Evolutionary conservation across 768 basidiomycete species (phyloP), one percentile per base, ranked within the genome.

Genomic region (Dacryopinax primogenitus): DNA sequence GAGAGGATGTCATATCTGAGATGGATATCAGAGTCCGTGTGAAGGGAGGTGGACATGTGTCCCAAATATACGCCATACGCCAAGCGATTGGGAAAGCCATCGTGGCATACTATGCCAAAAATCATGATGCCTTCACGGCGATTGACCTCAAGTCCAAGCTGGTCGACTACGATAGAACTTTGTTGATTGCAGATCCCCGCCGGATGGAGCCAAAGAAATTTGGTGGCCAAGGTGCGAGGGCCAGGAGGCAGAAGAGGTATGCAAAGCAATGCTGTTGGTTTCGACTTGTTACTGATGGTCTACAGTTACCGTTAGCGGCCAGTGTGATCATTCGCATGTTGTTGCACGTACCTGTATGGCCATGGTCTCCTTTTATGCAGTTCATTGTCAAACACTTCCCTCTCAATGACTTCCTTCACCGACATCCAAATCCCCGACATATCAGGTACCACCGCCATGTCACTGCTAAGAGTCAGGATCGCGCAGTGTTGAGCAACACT

Each of bases 181-280:
- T 95, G 67, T 77, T 94, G 72, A 93, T 94, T 70, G 89, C 92
- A 65, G 92, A 95, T 76, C 92, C 92, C 70, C 86, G 96, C 79
- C 87, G 95, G 81, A 90, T 89, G 87, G 95, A 98, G 77, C 95
- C 95, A 72, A 97, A 97, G 86, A 96, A 95, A 80, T 97, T 98
- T 76, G 95, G 94, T 84, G 94, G 94, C 82, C 83, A 82, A 76
- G 94, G 94, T 86, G 94, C 94, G 70, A 91, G 94, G 84, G 92
- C 93, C 66, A 90, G 93, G 81, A 87, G 93, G 79, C 94, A 96
- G 82, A 96, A 95, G 84, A 90, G 87, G 91, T 92, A 68, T 67
- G 83, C 72, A 23, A 15, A 18, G n/a, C n/a, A 15, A 18, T 44
- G 3, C 23, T 44, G 41, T 18, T 23, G 3, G 7, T 3, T 44